phyloP scores from a whole-genome alignment of 495 filamentous ascomycete genomes.

The Talaromyces borbonicus region DNA sequence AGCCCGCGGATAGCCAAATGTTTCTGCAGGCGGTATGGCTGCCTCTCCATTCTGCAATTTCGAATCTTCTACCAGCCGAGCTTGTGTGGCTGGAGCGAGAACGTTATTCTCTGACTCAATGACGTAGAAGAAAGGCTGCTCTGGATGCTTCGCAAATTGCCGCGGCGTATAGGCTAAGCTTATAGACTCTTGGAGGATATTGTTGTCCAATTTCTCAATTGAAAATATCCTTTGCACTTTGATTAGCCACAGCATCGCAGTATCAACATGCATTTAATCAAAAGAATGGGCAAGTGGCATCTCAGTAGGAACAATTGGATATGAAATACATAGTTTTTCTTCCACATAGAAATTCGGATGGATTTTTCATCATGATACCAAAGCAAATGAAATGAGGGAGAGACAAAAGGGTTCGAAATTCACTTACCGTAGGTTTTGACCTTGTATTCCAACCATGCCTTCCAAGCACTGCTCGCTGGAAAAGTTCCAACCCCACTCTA shows the following conservation, averaged over 20 bases:
- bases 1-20: constrained; percentile 82
- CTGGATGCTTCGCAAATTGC: constrained; percentile 77
- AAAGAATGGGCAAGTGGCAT: constrained; percentile 11
- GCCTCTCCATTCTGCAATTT: constrained; percentile 59
- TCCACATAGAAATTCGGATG: constrained; percentile 45
- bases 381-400: constrained; percentile 10
- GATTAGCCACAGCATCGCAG: constrained; percentile 5
- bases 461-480: constrained; percentile 86
- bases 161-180: constrained; percentile 86
- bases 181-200: constrained; percentile 79
- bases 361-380: constrained; percentile 60
- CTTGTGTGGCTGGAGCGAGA: constrained; percentile 61
- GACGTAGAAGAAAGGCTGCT: constrained; percentile 81
- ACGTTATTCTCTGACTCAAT: constrained; percentile 90
- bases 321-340: constrained; percentile 32
- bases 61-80: constrained; percentile 56
- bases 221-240: constrained; percentile 64
- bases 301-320: constrained; percentile 76
- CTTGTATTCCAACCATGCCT: constrained; percentile 94
- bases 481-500: constrained; percentile 94
- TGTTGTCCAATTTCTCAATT: constrained; percentile 76
- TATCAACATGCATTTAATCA: constrained; percentile 4
- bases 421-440: constrained; percentile 76
- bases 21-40: constrained; percentile 58
- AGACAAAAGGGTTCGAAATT: constrained; percentile 7